These are phyloP conservation scores for Trichoderma hamatum DNA, from an alignment of 2,329 filamentous ascomycete species.

Conservation along the genomic window DNA sequence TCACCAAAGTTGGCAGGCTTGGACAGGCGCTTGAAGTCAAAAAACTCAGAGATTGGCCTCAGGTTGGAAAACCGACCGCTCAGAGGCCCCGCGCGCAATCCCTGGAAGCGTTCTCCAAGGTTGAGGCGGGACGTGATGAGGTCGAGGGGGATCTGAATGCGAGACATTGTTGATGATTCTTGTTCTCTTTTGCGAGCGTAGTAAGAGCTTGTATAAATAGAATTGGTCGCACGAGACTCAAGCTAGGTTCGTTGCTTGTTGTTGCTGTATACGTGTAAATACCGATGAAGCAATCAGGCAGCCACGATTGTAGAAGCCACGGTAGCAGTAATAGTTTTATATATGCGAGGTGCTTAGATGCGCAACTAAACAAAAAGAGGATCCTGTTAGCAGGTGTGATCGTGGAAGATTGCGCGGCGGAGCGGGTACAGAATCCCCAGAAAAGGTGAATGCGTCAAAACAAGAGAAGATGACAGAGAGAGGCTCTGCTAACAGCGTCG, in stretches of 20 bases:
- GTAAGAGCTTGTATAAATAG: not conserved
- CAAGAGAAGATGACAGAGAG: not conserved
- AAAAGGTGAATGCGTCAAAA: not conserved
- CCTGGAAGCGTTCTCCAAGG: constrained; percentile 80
- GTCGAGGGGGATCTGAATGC: constrained; percentile 91
- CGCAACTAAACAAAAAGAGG: constrained; percentile 7
- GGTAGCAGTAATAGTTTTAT: not conserved
- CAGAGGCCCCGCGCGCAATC: constrained; percentile 77
- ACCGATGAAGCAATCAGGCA: constrained; percentile 9
- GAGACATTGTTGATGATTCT: constrained; percentile 62
- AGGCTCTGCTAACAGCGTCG: not conserved
- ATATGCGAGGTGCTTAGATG: constrained; percentile 13
- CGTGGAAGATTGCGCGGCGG: constrained; percentile 13
- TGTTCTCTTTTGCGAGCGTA: not conserved
- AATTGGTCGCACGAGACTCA: not conserved
- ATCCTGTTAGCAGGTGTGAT: constrained; percentile 9
- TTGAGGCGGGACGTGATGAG: constrained; percentile 89
- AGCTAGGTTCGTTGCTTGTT: not conserved
- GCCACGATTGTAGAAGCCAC: constrained; percentile 19
- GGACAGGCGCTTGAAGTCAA: constrained; percentile 92
- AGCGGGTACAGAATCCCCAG: constrained; percentile 17
- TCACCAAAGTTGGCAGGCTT: constrained; percentile 92
- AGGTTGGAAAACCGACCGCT: constrained; percentile 88
- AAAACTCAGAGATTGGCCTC: constrained; percentile 87
- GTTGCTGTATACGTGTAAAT: constrained; percentile 3